A percentile compares a stretch with the other conserved stretches of the same genome.
These are phyloP conservation scores for Sporobolomyces phaffii DNA, from an alignment of 768 basidiomycete species.

Conservation along the genomic window DNA sequence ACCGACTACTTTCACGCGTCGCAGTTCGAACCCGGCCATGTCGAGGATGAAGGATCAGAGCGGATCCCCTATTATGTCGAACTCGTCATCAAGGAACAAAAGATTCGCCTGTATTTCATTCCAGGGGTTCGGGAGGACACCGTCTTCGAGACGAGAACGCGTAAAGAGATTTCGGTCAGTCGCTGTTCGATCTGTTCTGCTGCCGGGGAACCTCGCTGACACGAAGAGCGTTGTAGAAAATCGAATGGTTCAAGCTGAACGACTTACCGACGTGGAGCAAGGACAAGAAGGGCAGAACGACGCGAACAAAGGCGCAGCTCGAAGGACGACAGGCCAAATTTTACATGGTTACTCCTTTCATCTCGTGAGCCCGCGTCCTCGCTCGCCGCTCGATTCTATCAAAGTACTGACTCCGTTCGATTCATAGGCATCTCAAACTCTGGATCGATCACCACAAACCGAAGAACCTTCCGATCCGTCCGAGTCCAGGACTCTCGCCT, in stretches of 20 bases:
- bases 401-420: not conserved
- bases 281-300: slow-evolving; percentile 50
- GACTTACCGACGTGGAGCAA: slow-evolving; percentile 88
- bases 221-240: slow-evolving; percentile 58
- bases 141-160: slow-evolving; percentile 82
- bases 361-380: slow-evolving; percentile 49
- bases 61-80: slow-evolving; percentile 66
- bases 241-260: slow-evolving; percentile 85
- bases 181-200: not conserved
- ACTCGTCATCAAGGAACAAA: slow-evolving; percentile 81
- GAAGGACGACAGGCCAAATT: slow-evolving; percentile 63
- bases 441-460: slow-evolving; percentile 41
- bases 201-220: not conserved
- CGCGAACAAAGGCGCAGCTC: slow-evolving; percentile 14
- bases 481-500: not conserved
- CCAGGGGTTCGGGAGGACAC: slow-evolving; percentile 80
- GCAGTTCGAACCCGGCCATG: slow-evolving; percentile 44
- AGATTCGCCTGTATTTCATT: slow-evolving; percentile 83
- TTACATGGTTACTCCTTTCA: slow-evolving; percentile 91
- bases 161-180: slow-evolving; percentile 72
- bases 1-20: slow-evolving; percentile 43
- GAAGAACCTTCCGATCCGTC: slow-evolving; percentile 16
- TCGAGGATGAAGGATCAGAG: slow-evolving; percentile 46
- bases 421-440: slow-evolving; percentile 36
- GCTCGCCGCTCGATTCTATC: too few species aligned